These are phyloP conservation scores for Akanthomyces lecanii DNA, from an alignment of 2,329 filamentous ascomycete genomes.

Conservation along the genomic window DNA sequence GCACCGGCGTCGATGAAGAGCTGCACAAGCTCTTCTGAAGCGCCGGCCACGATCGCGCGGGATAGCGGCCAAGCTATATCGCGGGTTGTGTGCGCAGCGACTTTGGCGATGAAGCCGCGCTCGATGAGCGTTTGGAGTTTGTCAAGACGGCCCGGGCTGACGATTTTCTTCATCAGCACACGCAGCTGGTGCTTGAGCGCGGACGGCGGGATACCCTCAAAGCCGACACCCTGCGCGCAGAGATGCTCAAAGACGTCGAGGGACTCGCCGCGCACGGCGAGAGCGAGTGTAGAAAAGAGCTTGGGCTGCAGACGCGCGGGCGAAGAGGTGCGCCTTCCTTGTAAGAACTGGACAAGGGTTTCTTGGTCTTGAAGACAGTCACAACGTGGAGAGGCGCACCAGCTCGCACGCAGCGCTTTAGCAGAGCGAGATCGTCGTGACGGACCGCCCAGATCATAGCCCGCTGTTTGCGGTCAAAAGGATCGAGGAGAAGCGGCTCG, in stretches of 20 bases:
- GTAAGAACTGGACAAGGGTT: not conserved
- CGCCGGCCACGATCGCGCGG: constrained; percentile 6
- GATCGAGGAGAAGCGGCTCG: not conserved
- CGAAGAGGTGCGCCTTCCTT: not conserved
- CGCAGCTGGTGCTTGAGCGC: not conserved
- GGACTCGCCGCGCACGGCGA: not conserved
- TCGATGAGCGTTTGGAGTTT: not conserved
- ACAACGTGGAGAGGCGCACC: constrained; percentile 5
- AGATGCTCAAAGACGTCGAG: not conserved
- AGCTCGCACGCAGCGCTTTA: not conserved
- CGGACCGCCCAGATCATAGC: constrained; percentile 5
- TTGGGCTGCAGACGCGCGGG: not conserved
- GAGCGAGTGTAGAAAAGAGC: not conserved
- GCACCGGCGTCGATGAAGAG: not conserved
- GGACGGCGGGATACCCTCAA: not conserved
- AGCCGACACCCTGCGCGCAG: not conserved
- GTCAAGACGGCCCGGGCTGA: not conserved
- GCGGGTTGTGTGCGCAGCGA: not conserved
- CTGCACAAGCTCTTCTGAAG: not conserved
- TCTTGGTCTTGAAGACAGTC: constrained; percentile 6
- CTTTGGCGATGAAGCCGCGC: not conserved
- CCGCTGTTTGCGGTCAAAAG: not conserved
- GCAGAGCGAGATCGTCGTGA: not conserved
- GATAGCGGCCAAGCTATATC: constrained; percentile 3
- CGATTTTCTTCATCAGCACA: not conserved